Evolutionary conservation across 192 early-diverging fungal genomes (phyloP), one percentile per base, ranked within the genome.

Genomic region (Coemansia sp.): DNA sequence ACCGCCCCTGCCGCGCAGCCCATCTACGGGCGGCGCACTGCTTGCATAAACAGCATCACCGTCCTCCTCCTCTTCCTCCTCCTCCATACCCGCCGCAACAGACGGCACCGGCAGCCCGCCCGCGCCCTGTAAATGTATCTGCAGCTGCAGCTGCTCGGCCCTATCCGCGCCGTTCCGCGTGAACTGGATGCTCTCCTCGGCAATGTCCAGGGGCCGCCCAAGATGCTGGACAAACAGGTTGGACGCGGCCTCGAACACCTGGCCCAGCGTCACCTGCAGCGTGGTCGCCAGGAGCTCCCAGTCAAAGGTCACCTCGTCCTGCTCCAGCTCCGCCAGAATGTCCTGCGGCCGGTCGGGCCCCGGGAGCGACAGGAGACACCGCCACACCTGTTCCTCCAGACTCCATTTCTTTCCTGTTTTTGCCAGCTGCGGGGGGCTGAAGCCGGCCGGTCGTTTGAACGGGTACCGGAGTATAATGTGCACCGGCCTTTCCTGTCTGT

Each of bases 301-400:
- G 63, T 82, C 79, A 71, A 82, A 82, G 11, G 79, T 82, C 52
- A 82, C 79, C 32, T 82, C 66, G 71, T 82, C 79, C 5, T 77
- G 67, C 65, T 82, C 79, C 6, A 82, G 65, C 67, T 82, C 79
- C 0, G 74, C 79, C 38, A 82, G 37, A 61, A 82, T 77, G 56
- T 74, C 79, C 3, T 64, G 40, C 9, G 79, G 79, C 10, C 23
- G 38, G 72, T 70, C 74, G 7, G 68, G 71, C 1, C 79, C 74
- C 1, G 71, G 75, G 2, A 71, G 50, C 16, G 68, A 56, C 32
- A 74, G 10, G 7, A 81, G 66, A 42, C 70, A 76, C 15, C 75
- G 79, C 79, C 79, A 82, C 18, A 82, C 79, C 41, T 74, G 71
- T 41, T 82, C 80, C 41, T 76, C 75, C 2, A 81, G 53, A 0